These are phyloP conservation scores for Fusarium euwallaceae DNA, from an alignment of 2,329 filamentous ascomycete genomes.

Conservation along the genomic window DNA sequence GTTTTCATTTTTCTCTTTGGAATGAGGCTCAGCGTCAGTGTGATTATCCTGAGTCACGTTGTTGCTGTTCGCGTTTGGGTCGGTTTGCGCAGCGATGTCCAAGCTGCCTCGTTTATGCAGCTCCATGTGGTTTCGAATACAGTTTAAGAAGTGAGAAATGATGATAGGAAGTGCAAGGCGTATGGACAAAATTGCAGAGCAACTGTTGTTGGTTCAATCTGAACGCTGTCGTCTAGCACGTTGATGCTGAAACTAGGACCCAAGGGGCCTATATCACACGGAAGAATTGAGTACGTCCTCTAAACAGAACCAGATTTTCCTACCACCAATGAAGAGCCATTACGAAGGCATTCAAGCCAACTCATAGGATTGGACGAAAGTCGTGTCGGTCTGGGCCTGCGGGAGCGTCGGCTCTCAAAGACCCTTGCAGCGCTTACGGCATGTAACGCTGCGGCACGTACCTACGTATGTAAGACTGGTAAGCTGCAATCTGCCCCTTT, in stretches of 20 bases:
- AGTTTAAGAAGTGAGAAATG: neutral
- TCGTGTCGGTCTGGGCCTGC: neutral
- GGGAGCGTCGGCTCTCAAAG: neutral
- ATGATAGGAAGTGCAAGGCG: neutral
- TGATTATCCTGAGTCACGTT: neutral
- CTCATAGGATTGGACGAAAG: neutral
- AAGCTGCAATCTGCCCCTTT: conserved; percentile 10
- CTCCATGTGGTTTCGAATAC: conserved; percentile 3
- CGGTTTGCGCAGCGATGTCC: neutral
- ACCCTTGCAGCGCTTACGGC: neutral
- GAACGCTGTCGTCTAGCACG: no score
- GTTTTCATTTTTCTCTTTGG: neutral
- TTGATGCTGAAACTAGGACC: no score
- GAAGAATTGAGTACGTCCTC: neutral
- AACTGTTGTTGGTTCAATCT: neutral
- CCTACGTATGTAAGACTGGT: conserved; percentile 9
- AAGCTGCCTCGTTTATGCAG: neutral
- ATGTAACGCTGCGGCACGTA: conserved; percentile 16
- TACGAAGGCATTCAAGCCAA: neutral
- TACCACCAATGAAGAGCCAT: neutral
- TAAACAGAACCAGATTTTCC: neutral
- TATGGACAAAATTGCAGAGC: neutral
- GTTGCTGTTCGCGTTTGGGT: neutral
- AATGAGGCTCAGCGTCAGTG: neutral
- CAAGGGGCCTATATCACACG: neutral